Conservation (phyloP, 306 rosid genomes). For the Cicer arietinum region DNA sequence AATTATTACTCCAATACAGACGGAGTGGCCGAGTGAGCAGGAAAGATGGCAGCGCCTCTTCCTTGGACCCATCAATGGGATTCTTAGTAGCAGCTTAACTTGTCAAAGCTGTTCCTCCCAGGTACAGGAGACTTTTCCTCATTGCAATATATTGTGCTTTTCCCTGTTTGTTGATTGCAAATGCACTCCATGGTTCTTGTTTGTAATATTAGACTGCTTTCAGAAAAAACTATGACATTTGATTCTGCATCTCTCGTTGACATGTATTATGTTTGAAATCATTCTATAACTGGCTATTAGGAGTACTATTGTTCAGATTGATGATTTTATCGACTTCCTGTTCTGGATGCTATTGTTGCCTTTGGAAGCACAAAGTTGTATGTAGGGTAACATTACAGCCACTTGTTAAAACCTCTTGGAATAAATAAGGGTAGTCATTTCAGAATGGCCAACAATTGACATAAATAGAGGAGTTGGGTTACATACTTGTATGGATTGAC, state of each 20-base stretch:
- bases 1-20: slow-evolving; percentile 62
- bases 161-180: neutral
- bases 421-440: slow-evolving; percentile 13
- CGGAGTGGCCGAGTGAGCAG: slow-evolving; percentile 57
- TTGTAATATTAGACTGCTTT: slow-evolving; percentile 15
- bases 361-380: slow-evolving; percentile 34
- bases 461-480: slow-evolving; percentile 17
- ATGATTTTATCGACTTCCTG: slow-evolving; percentile 27
- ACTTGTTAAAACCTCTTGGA: slow-evolving; percentile 9
- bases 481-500: neutral
- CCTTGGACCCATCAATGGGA: slow-evolving; percentile 94
- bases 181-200: slow-evolving; percentile 7
- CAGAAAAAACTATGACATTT: neutral
- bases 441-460: slow-evolving; percentile 10
- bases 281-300: slow-evolving; percentile 29
- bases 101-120: slow-evolving; percentile 88
- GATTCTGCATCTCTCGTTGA: slow-evolving; percentile 17
- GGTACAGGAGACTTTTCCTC: slow-evolving; percentile 55
- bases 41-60: slow-evolving; percentile 77
- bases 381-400: slow-evolving; percentile 24
- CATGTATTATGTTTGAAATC: slow-evolving; percentile 31
- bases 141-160: slow-evolving; percentile 17
- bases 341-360: slow-evolving; percentile 30
- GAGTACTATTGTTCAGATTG: slow-evolving; percentile 20
- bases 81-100: slow-evolving; percentile 83